Base-by-base conservation (phyloP, 805 yeast genomes). In the Dipodascopsis uninucleata region DNA sequence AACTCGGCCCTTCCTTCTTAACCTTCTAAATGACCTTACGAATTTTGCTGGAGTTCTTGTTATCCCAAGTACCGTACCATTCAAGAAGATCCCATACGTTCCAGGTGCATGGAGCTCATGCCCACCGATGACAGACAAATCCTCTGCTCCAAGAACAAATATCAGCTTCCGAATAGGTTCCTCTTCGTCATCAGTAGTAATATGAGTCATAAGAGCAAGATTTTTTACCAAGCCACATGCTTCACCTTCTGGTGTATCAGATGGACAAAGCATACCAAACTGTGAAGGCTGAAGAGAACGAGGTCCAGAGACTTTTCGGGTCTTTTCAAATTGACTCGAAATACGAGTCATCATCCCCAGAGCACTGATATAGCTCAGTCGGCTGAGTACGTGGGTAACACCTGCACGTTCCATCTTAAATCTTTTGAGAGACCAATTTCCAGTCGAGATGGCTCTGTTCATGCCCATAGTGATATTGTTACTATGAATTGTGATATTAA, bases 331-430 rank as follows among this genome's bases (percentile, higher is more conserved):
- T 67, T 93, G 98, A n/a, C 97, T 90, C 5, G 97, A 86, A 42
- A 93, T 93, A 71, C 98, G 83, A 9, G 98, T 93, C 98, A 93
- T 93, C 98, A 93, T 93, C 59, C 98, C 98, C 49, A 93, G 70
- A 0, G 98, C 98, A 6, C 95, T 82, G 36, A 93, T 90, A 64
- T 87, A 93, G 17, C 96, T 85, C 47, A 93, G 70, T 61, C 98
- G 77, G 47, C 95, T 83, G 44, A 93, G 72, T 31, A 93, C 97
- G 64, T 93, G 98, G 2, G 98, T 93, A 41, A 93, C 98, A 69
- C 98, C 98, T 0, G 98, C 98, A 51, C 98, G 78, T 69, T 93
- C 98, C 99, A 93, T 93, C 81, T 89, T 90, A 74, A 93, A 93
- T 71, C 99, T 84, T 69, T 93, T 93, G 61, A 93, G 75, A 2